Evolutionary conservation across 176 grass and related monocot genomes (phyloP).

Genomic region (Stipa capillata): DNA sequence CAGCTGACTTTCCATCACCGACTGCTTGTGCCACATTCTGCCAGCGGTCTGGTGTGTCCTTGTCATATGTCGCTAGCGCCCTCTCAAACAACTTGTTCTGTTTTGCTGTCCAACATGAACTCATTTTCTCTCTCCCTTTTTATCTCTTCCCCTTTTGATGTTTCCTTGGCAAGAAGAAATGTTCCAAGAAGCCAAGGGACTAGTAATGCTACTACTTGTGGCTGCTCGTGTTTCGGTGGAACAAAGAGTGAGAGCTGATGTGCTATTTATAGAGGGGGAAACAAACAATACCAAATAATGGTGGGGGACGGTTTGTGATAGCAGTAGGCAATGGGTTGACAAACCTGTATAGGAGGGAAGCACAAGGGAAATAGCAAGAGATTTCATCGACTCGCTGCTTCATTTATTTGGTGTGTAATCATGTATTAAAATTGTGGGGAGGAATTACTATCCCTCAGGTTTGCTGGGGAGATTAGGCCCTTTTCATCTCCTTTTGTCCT

Average conservation of each 20-base stretch:
- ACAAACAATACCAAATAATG: constrained; percentile 21
- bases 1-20: constrained; percentile 50
- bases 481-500: constrained; percentile 4
- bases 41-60: constrained; percentile 65
- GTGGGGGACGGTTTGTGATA: neutral
- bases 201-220: constrained; percentile 10
- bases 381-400: neutral
- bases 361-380: too few relatives aligned
- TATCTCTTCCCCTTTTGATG: neutral
- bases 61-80: constrained; percentile 55
- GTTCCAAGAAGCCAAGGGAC: neutral
- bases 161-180: neutral
- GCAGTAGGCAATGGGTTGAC: constrained; percentile 17
- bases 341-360: constrained; percentile 21
- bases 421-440: constrained; percentile 4
- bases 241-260: constrained; percentile 8
- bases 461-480: neutral
- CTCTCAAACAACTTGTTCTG: constrained; percentile 78
- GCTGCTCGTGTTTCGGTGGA: constrained; percentile 35
- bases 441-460: neutral
- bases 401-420: neutral
- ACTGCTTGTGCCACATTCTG: constrained; percentile 62
- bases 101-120: constrained; percentile 54
- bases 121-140: constrained; percentile 13
- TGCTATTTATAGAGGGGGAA: constrained; percentile 53